phyloP scores from a whole-genome alignment of 2,329 filamentous ascomycete genomes.

The Corniculantispora saksenae region DNA sequence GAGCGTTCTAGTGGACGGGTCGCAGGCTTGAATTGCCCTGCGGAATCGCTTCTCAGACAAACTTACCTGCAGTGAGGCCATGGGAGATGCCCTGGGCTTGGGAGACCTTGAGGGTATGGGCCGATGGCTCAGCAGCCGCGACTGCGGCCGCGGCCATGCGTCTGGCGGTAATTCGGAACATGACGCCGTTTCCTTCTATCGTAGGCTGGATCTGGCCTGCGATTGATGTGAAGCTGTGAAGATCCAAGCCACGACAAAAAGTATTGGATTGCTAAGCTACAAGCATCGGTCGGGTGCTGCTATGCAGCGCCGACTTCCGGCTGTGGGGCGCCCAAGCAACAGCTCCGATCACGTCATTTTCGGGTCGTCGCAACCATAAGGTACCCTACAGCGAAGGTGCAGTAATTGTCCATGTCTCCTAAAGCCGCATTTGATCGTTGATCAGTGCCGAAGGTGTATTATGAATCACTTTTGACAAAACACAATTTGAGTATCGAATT shows the following conservation, averaged over 20 bases:
- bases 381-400: neutral
- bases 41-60: neutral
- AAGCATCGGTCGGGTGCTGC: neutral
- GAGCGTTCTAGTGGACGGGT: too few species aligned
- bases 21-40: neutral
- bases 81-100: slow-evolving; percentile 77
- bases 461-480: neutral
- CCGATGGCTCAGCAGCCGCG: slow-evolving; percentile 48
- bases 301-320: neutral
- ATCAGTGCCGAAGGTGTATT: neutral
- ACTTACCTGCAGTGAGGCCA: slow-evolving; percentile 77
- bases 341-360: slow-evolving; percentile 17
- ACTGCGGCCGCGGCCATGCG: slow-evolving; percentile 55
- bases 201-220: neutral
- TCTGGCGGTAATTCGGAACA: slow-evolving; percentile 71
- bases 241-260: neutral
- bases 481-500: too few species aligned
- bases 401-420: too few species aligned
- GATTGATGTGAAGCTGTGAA: neutral
- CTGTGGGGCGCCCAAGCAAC: slow-evolving; percentile 7
- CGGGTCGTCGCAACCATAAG: slow-evolving; percentile 14
- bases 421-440: too few species aligned
- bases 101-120: slow-evolving; percentile 71
- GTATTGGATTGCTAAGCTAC: neutral
- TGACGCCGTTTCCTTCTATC: slow-evolving; percentile 33